phyloP scores from a whole-genome alignment of 2,329 filamentous ascomycete genomes.

The Claviceps digitariae region DNA sequence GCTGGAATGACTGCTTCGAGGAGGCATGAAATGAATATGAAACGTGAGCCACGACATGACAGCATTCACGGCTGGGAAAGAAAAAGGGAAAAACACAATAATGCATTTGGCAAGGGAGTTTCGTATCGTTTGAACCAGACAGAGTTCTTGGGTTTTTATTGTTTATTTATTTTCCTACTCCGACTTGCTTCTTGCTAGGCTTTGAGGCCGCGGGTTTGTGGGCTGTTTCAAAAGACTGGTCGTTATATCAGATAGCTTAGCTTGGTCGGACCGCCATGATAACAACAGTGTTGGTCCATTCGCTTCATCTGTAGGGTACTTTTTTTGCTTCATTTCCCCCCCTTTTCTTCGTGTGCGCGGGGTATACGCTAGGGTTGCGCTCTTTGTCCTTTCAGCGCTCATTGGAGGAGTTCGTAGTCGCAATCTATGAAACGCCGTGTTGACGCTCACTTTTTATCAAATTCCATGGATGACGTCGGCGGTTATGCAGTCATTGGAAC shows the following conservation, averaged over 20 bases:
- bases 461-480: neutral
- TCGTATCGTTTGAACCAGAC: slow-evolving; percentile 1
- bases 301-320: neutral
- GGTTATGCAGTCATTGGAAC: neutral
- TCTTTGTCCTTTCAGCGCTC: neutral
- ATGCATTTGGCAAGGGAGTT: slow-evolving; percentile 12
- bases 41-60: neutral
- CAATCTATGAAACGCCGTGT: neutral
- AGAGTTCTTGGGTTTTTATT: neutral
- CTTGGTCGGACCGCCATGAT: neutral
- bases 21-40: neutral
- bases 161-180: neutral
- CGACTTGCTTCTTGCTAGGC: neutral
- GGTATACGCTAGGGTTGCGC: neutral
- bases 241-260: neutral
- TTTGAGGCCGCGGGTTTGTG: neutral
- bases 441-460: neutral
- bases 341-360: neutral
- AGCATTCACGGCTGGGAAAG: neutral
- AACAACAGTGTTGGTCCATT: no score
- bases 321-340: neutral
- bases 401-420: neutral
- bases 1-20: neutral
- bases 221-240: neutral
- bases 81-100: neutral